phyloP scores from a whole-genome alignment of 2,329 filamentous ascomycete species.

The Fusarium sp. region DNA sequence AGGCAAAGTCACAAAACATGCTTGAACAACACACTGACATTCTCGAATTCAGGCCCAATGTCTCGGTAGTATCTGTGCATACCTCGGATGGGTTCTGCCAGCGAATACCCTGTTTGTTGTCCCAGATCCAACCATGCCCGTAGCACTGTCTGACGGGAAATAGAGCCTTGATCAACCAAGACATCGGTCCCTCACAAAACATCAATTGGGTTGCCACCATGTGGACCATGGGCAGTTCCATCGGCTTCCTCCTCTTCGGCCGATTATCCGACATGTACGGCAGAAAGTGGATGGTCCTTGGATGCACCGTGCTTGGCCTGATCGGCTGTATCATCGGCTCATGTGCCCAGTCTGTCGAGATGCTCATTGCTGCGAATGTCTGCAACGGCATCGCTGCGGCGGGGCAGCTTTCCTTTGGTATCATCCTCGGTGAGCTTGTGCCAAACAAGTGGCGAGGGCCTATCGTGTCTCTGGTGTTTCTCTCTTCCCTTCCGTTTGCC shows the following conservation, averaged over 20 bases:
- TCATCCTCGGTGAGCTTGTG: too few species aligned
- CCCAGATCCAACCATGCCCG: background rate
- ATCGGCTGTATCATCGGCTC: too few species aligned
- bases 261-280: constrained; percentile 62
- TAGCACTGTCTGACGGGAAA: too few species aligned
- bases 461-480: constrained; percentile 49
- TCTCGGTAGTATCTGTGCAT: constrained; percentile 52
- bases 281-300: constrained; percentile 58
- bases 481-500: constrained; percentile 59
- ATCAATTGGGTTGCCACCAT: constrained; percentile 55
- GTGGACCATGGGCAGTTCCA: constrained; percentile 56
- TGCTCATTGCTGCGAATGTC: too few species aligned
- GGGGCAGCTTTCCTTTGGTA: too few species aligned
- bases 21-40: constrained; percentile 48
- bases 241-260: constrained; percentile 59
- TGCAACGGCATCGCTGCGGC: too few species aligned
- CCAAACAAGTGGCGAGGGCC: too few species aligned
- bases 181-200: constrained; percentile 50
- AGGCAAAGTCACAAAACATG: too few species aligned
- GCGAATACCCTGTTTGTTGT: constrained; percentile 52
- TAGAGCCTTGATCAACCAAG: constrained; percentile 50
- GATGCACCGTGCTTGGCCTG: constrained; percentile 46
- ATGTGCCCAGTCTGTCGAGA: too few species aligned
- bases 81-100: constrained; percentile 55
- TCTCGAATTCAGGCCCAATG: constrained; percentile 49